phyloP scores from a whole-genome alignment of 441 rosid genomes.

The Omphalea diandra region DNA sequence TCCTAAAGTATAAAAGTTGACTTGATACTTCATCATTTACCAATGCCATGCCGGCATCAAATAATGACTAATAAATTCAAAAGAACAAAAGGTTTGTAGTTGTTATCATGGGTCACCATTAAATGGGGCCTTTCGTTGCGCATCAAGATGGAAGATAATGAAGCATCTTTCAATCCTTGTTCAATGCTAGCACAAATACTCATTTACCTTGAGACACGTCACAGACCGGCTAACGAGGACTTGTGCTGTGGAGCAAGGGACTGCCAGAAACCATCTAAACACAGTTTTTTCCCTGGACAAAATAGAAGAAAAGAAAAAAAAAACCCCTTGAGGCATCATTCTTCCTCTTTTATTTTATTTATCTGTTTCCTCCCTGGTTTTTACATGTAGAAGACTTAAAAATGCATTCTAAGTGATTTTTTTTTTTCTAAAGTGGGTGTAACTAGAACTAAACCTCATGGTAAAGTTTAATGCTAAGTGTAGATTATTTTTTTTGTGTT shows the following conservation, averaged over 20 bases:
- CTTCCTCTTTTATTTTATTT: background rate
- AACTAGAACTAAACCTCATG: background rate
- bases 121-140: background rate
- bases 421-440: background rate
- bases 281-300: background rate
- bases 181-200: background rate
- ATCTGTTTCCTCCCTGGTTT: background rate
- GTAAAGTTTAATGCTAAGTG: background rate
- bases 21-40: background rate
- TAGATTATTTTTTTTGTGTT: no score
- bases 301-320: background rate
- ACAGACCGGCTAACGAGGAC: background rate
- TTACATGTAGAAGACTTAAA: background rate
- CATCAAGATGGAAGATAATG: background rate
- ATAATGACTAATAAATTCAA: background rate
- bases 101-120: background rate
- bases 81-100: constrained; percentile 1
- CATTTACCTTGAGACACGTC: background rate
- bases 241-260: background rate
- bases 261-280: background rate
- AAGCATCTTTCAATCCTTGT: background rate
- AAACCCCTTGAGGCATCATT: background rate
- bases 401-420: background rate
- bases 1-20: background rate
- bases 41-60: no score